Percentiles rank a stretch among this genome's conserved stretches.
phyloP scores from a whole-genome alignment of 2,329 filamentous ascomycete species.

The Colletotrichum musicola region DNA sequence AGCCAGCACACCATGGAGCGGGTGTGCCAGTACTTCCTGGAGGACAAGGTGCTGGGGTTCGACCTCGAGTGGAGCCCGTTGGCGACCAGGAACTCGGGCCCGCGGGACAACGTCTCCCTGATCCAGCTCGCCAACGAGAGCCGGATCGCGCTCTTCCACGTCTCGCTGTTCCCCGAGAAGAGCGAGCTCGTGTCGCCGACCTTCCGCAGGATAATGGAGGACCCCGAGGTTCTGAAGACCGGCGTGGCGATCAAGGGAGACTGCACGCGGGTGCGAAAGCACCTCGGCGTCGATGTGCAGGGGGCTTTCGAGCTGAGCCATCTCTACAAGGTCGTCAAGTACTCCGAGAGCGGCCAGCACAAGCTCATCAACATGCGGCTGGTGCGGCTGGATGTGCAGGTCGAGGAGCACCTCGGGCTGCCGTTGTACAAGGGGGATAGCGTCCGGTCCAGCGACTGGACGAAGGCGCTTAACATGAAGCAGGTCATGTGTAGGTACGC shows the following conservation, averaged over 20 bases:
- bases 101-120: slow-evolving; percentile 80
- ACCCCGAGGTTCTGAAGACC: slow-evolving; percentile 75
- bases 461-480: slow-evolving; percentile 66
- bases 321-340: slow-evolving; percentile 82
- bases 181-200: slow-evolving; percentile 76
- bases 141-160: slow-evolving; percentile 84
- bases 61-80: slow-evolving; percentile 86
- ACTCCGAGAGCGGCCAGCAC: slow-evolving; percentile 63
- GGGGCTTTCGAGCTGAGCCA: slow-evolving; percentile 87
- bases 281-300: slow-evolving; percentile 71
- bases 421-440: slow-evolving; percentile 80
- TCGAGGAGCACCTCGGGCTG: slow-evolving; percentile 77
- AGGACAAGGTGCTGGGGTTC: slow-evolving; percentile 82
- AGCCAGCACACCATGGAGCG: slow-evolving; percentile 75
- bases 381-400: slow-evolving; percentile 77
- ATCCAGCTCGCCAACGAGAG: slow-evolving; percentile 85
- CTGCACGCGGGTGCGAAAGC: slow-evolving; percentile 75
- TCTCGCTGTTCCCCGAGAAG: slow-evolving; percentile 71
- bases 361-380: slow-evolving; percentile 73
- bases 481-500: slow-evolving; percentile 76
- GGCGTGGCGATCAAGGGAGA: slow-evolving; percentile 84
- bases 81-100: slow-evolving; percentile 58
- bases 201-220: slow-evolving; percentile 79
- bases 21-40: slow-evolving; percentile 74
- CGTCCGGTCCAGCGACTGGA: slow-evolving; percentile 84